Base-by-base conservation (phyloP, 495 filamentous ascomycete species). In the Hyaloscypha hepaticicola region DNA sequence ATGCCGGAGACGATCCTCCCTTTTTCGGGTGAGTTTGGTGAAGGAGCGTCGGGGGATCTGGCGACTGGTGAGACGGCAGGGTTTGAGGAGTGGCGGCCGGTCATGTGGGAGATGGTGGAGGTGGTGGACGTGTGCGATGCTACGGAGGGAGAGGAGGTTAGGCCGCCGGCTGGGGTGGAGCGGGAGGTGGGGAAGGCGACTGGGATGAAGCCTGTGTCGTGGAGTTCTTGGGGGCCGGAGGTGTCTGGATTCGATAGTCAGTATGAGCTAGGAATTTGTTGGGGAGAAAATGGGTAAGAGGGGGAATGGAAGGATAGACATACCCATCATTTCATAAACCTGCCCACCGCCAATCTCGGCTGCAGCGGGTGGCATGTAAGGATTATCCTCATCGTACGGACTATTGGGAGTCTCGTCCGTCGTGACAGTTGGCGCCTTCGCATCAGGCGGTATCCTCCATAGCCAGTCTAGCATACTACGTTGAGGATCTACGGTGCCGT, bases 401-500 rank as follows among this genome's bases (percentile, higher is more conserved):
- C 70, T 72, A 14, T 56, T 72, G 19, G 70, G 72, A 22, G 70
- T 73, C 19, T 83, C 78, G 3, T 82, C 79, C n/a, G 76, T 79
- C 1, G 75, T 79, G 6, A 80, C 65, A 11, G 82, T 85, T 12
- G 74, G 74, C 0, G 80, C 76, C 65, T 85, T 83, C 48, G 64
- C 71, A 28, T 75, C 72, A 33, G 28, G 63, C 29, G 67, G 67
- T 29, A 76, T 77, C 12, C 69, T 69, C 27, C 74, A 75, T 38
- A 85, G 70, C 82, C 82, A 85, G 27, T 69, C 74, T 29, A 69
- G 51, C 59, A 83, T 77, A 55, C 74, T 73, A 60, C 71, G 68
- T 50, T 72, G 70, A 56, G 73, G 77, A 52, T 79, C 77, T 64
- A 63, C 72, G 58, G 66, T 70, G 65, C 76, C 82, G 8, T 77